Base-by-base conservation (phyloP, 352 stramenopile species). In the Globisporangium megalacanthum region DNA sequence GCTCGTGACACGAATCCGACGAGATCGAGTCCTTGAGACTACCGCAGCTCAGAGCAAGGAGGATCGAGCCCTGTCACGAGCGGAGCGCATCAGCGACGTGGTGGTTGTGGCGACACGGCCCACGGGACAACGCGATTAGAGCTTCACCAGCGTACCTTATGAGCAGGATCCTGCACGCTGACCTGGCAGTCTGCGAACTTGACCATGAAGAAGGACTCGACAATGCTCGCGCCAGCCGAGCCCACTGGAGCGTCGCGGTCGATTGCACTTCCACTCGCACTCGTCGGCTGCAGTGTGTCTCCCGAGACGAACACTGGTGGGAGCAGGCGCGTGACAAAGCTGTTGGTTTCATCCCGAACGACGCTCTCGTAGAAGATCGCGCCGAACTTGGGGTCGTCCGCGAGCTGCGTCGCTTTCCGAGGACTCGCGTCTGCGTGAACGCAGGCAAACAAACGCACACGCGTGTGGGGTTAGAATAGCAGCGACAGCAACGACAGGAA, bases 161-260 rank as follows among this genome's bases (percentile, higher is more conserved):
- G 65, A 6, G 63, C 31, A 11, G 75, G 64, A 39, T 92, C 80
- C 64, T 90, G 81, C n/a, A 90, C 41, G 49, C 67, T 89, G 37
- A 92, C 73, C 64, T 94, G 83, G n/a, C 69, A 84, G 53, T 94
- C 83, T 61, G 87, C 70, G 31, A 92, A 88, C 29, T 83, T 83
- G 9, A 92, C 70, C 49, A 88, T 77, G 15, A 92, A 61, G 45
- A 88, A 88, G 2, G 77, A 68, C 8, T 83, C 64, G 8, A 78
- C 68, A n/a, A 79, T 56, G 48, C 56, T 58, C 7, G 48, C 54
- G 17, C 33, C 54, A 49, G 19, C 44, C 5, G 25, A 36, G n/a
- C 44, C 19, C 0, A 9, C 7, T 17, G 2, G 35, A 33, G 11
- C 1, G 42, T 63, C 49, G 2, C 10, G 52, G 8, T 56, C n/a